phyloP scores from a whole-genome alignment of 2,329 filamentous ascomycete genomes.

The Atkinsonella texensis region DNA sequence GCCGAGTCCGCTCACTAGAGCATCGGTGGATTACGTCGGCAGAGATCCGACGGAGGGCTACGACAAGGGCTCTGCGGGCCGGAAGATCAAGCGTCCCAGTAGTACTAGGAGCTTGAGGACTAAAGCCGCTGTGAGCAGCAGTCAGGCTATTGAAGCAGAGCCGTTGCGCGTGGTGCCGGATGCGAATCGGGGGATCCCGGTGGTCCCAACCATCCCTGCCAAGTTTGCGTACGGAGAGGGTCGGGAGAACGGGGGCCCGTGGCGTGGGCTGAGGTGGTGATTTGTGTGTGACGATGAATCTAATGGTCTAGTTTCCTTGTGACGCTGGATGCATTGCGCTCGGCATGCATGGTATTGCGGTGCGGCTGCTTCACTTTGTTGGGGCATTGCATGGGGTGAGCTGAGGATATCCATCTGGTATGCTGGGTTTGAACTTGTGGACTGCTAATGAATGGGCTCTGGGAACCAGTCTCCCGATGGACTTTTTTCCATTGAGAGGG shows the following conservation, averaged over 20 bases:
- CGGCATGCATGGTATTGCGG: not conserved
- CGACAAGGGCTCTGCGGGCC: not conserved
- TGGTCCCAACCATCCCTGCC: conserved; percentile 30
- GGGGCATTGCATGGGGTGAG: too few species aligned
- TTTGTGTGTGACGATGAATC: not conserved
- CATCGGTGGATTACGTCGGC: not conserved
- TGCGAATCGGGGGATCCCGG: conserved; percentile 34
- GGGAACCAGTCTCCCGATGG: too few species aligned
- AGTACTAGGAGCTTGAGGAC: conserved; percentile 3
- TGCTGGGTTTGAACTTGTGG: too few species aligned
- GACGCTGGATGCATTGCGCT: not conserved
- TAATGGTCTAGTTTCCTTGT: too few species aligned
- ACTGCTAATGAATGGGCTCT: too few species aligned
- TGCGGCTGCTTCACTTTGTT: too few species aligned
- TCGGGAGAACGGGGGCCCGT: conserved; percentile 20
- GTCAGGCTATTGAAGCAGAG: conserved; percentile 2
- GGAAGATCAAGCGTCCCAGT: conserved; percentile 5
- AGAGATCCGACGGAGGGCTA: not conserved
- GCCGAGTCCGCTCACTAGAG: not conserved
- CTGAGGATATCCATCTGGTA: too few species aligned
- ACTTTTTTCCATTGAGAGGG: too few species aligned
- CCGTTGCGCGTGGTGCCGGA: conserved; percentile 31
- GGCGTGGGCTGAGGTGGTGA: conserved; percentile 17
- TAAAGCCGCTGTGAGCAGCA: not conserved
- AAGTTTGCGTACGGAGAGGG: conserved; percentile 27